Evolutionary conservation across 2,329 filamentous ascomycete genomes (phyloP), one percentile per base, ranked within the genome.

Genomic region (Alternaria hordeiaustralica): DNA sequence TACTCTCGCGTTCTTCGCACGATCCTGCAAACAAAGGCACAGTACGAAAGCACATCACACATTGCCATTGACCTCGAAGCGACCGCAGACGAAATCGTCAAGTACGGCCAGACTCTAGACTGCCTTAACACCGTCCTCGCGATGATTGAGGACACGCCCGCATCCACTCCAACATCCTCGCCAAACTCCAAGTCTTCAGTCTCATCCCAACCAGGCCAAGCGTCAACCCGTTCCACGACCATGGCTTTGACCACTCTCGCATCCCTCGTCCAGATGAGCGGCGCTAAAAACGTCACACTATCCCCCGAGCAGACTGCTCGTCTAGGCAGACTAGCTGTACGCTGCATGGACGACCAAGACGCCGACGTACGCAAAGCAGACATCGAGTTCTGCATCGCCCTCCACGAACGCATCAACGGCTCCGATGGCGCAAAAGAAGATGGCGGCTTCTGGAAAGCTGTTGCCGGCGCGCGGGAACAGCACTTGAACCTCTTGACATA

Each of bases 401-500:
- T 94, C 64, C 90, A 94, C 75, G 83, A 85, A 50, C 71, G 75
- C 8, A 77, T 78, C 43, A 70, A 65, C 6, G 68, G 67, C 0
- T 58, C 68, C 4, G 78, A 73, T 4, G 75, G 68, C 13, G 78
- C 79, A 33, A 78, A 80, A 33, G 82, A 82, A 58, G 79, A 76
- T 28, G 68, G 63, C 11, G 69, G 69, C 0, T 94, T 94, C 75
- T 95, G 92, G 92, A 86, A 85, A 33, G 85, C 86, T 23, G 83
- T 94, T 71, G 87, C 84, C 61, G 82, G 82, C 1, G 84, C 92
- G 30, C 87, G 87, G 73, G 91, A 93, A 68, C 91, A 92, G 68
- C 88, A 91, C 21, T 88, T 93, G 82, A 93, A 90, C 69, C 79
- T 94, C 64, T 89, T 94, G 71, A 94, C 90, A 10, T 94, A 94